Evolutionary conservation across 495 filamentous ascomycete species (phyloP).

Genomic region (Aspergillus heteromorphus): DNA sequence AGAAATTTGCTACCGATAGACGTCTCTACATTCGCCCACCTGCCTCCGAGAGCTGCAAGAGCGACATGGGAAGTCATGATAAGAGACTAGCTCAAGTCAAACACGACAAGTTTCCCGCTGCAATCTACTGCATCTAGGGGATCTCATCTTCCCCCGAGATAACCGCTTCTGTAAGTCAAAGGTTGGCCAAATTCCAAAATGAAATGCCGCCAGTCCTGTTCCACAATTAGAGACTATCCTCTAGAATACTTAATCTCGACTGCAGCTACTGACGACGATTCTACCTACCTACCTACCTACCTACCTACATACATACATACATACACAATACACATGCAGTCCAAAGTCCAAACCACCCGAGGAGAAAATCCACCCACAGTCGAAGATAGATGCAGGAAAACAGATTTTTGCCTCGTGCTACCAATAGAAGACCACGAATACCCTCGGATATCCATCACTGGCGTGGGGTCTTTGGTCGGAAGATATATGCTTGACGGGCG

Average conservation of each 20-base stretch:
- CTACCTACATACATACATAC: background rate
- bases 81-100: background rate
- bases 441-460: background rate
- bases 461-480: background rate
- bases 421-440: background rate
- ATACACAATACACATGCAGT: too few species aligned
- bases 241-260: background rate
- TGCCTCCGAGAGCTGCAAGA: background rate
- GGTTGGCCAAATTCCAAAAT: background rate
- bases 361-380: background rate
- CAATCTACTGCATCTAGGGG: background rate
- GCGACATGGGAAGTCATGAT: background rate
- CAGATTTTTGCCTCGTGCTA: background rate
- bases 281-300: background rate
- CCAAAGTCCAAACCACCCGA: background rate
- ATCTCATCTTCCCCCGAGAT: background rate
- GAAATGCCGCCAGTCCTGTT: background rate
- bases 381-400: background rate
- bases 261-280: background rate
- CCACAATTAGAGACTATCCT: background rate
- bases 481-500: background rate
- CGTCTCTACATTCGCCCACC: background rate
- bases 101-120: background rate
- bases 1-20: too few species aligned
- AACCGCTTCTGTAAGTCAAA: background rate